Evolutionary conservation across 2,329 filamentous ascomycete species (phyloP).

Genomic region (Neonectria magnoliae): DNA sequence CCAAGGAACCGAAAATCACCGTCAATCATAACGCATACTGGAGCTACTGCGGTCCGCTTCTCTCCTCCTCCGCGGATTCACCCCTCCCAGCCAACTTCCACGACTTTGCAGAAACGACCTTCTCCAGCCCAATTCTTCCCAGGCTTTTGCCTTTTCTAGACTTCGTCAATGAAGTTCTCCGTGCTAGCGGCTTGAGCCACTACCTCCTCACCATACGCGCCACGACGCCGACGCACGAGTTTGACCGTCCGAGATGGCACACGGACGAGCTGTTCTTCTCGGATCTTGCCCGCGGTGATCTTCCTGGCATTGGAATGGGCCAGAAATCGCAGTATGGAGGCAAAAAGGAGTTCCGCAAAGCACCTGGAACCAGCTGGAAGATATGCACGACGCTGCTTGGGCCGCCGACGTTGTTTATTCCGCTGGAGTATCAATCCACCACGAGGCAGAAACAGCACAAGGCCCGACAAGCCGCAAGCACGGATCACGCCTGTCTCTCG

Average conservation of each 20-base stretch:
- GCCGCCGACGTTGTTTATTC: slow-evolving; percentile 57
- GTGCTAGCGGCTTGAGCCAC: slow-evolving; percentile 47
- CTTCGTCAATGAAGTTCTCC: slow-evolving; percentile 52
- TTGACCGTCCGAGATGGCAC: slow-evolving; percentile 59
- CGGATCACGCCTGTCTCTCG: slow-evolving; percentile 52
- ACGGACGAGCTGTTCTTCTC: slow-evolving; percentile 60
- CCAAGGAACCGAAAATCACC: not conserved
- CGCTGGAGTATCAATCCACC: slow-evolving; percentile 38
- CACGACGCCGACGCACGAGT: slow-evolving; percentile 54
- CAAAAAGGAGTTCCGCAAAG: not conserved
- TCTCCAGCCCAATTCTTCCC: slow-evolving; percentile 48
- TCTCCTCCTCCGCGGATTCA: slow-evolving; percentile 28
- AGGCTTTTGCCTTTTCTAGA: slow-evolving; percentile 52
- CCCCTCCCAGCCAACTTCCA: slow-evolving; percentile 49
- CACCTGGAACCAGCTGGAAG: slow-evolving; percentile 56
- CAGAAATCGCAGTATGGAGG: slow-evolving; percentile 9
- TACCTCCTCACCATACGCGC: slow-evolving; percentile 62
- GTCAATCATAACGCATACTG: slow-evolving; percentile 50
- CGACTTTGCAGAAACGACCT: slow-evolving; percentile 49
- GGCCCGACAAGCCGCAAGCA: slow-evolving; percentile 42
- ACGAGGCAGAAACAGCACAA: slow-evolving; percentile 48
- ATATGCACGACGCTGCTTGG: slow-evolving; percentile 58
- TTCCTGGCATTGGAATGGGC: slow-evolving; percentile 24
- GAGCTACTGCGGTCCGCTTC: slow-evolving; percentile 56
- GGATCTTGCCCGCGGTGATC: slow-evolving; percentile 24